These are phyloP conservation scores for Hymenotorrendiella dingleyae DNA, from an alignment of 2,329 filamentous ascomycete species.

Conservation along the genomic window DNA sequence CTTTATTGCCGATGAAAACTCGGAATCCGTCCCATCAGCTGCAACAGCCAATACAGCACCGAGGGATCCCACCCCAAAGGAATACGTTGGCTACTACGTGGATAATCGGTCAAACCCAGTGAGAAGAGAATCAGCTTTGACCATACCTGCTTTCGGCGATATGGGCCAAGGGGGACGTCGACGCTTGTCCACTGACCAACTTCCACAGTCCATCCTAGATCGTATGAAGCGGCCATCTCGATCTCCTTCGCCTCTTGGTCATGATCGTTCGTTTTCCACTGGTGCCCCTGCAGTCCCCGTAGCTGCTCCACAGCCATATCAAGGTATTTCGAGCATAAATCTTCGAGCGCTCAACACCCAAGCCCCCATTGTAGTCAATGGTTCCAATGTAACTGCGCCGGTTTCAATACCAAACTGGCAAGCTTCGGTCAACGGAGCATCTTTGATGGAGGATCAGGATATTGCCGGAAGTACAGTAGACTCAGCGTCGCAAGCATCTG, in stretches of 20 bases:
- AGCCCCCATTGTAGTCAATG: conserved; percentile 28
- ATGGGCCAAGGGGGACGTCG: conserved; percentile 20
- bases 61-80: conserved; percentile 25
- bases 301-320: conserved; percentile 17
- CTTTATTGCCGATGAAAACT: conserved; percentile 48
- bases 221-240: conserved; percentile 28
- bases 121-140: conserved; percentile 18
- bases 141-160: conserved; percentile 31
- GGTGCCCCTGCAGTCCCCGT: conserved; percentile 23
- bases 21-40: conserved; percentile 16
- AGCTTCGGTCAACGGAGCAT: conserved; percentile 21
- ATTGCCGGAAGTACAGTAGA: conserved; percentile 21
- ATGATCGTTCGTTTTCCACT: conserved; percentile 27
- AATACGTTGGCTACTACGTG: conserved; percentile 32
- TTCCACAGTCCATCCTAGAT: conserved; percentile 30
- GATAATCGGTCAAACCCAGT: conserved; percentile 18
- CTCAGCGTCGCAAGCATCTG: conserved; percentile 24
- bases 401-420: conserved; percentile 26
- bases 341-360: conserved; percentile 24
- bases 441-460: conserved; percentile 24
- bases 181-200: conserved; percentile 29
- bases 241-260: conserved; percentile 31
- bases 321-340: conserved; percentile 23
- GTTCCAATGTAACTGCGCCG: conserved; percentile 24
- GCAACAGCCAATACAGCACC: conserved; percentile 19